phyloP scores from a whole-genome alignment of 2,329 filamentous ascomycete species.

The Ceratocystis huliohia region DNA sequence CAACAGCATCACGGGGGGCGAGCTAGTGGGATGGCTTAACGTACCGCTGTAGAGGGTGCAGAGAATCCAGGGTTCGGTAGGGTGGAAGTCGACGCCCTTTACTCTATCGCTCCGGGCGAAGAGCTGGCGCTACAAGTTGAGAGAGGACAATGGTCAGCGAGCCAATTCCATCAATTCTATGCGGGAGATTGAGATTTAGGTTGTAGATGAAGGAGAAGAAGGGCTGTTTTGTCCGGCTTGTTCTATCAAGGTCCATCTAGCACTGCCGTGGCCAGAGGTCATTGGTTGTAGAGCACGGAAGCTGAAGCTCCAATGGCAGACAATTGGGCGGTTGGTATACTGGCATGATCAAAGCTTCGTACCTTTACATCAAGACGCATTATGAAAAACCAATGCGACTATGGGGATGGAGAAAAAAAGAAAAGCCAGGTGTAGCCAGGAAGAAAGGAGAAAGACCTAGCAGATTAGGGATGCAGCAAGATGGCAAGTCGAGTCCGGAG shows the following conservation, averaged over 20 bases:
- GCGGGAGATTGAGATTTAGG: background rate
- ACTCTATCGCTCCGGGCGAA: slow-evolving; percentile 83
- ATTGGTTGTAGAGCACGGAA: background rate
- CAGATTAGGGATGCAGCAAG: background rate
- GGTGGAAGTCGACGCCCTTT: slow-evolving; percentile 95
- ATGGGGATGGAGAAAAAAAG: background rate
- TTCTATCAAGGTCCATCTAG: background rate
- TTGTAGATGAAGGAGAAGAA: background rate
- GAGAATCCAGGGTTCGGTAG: slow-evolving; percentile 89
- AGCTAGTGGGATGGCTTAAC: slow-evolving; percentile 23
- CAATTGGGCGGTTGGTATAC: background rate
- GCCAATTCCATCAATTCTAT: background rate
- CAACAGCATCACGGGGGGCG: slow-evolving; percentile 4
- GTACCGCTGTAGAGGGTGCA: slow-evolving; percentile 92
- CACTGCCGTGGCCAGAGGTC: background rate
- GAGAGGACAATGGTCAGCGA: slow-evolving; percentile 6
- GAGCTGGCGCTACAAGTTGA: slow-evolving; percentile 32
- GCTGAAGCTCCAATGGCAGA: background rate
- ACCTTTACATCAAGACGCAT: slow-evolving; percentile 24
- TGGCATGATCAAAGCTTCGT: slow-evolving; percentile 6
- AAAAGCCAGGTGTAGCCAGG: background rate
- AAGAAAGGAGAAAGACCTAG: background rate
- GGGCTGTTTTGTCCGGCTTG: background rate
- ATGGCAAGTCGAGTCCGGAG: background rate
- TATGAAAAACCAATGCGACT: slow-evolving; percentile 14